Evolutionary conservation across 192 early-diverging fungal genomes (phyloP).

Genomic region (Coemansia sp.): DNA sequence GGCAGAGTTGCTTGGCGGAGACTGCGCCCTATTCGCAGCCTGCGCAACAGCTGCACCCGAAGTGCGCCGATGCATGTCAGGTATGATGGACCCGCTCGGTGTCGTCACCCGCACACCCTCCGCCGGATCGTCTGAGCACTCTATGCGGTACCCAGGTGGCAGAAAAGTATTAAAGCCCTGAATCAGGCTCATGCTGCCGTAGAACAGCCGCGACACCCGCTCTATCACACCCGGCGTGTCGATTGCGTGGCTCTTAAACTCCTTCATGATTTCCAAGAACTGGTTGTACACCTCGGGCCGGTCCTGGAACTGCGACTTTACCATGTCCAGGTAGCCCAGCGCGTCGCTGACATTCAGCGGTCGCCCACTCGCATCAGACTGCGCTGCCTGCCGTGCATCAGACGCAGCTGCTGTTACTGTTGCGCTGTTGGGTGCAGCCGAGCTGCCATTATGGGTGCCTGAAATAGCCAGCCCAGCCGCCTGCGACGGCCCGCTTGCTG

Average conservation of each 20-base stretch:
- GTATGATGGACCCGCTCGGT: constrained; percentile 63
- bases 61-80: constrained; percentile 37
- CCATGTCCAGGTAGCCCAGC: constrained; percentile 93
- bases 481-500: background rate
- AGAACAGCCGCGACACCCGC: constrained; percentile 94
- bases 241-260: constrained; percentile 95
- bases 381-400: constrained; percentile 13
- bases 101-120: constrained; percentile 88
- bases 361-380: constrained; percentile 27
- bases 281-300: constrained; percentile 96
- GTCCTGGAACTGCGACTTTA: constrained; percentile 89
- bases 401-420: constrained; percentile 6
- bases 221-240: constrained; percentile 98
- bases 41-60: constrained; percentile 3
- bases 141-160: constrained; percentile 96
- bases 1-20: background rate
- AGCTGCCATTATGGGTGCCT: background rate
- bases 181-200: constrained; percentile 85
- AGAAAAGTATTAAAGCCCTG: constrained; percentile 99
- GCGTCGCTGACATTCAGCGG: constrained; percentile 83
- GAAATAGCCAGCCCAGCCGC: constrained; percentile 15
- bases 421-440: background rate
- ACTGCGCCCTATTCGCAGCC: constrained; percentile 18
- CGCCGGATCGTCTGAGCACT: constrained; percentile 77
- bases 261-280: constrained; percentile 99